phyloP scores from a whole-genome alignment of 1,139 yeast species.

The Sporopachydermia cereana region DNA sequence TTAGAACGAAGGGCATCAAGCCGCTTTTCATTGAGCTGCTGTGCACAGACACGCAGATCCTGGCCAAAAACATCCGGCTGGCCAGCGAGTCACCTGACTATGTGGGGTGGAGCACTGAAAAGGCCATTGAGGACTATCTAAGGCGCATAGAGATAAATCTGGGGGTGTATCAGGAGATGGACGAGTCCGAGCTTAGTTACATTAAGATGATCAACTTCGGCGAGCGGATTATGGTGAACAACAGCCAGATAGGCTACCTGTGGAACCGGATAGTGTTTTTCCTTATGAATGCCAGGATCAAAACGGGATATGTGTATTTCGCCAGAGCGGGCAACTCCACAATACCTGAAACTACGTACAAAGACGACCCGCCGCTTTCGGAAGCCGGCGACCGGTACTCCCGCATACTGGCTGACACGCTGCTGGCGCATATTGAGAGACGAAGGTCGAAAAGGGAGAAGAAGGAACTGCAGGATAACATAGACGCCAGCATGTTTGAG shows the following conservation, averaged over 20 bases:
- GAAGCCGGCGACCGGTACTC: slow-evolving; percentile 28
- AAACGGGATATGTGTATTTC: slow-evolving; percentile 77
- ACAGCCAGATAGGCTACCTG: slow-evolving; percentile 77
- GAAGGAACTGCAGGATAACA: slow-evolving; percentile 23
- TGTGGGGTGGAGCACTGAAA: slow-evolving; percentile 48
- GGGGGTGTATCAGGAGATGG: slow-evolving; percentile 42
- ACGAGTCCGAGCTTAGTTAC: slow-evolving; percentile 44
- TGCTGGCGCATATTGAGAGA: slow-evolving; percentile 25
- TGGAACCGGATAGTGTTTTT: slow-evolving; percentile 83
- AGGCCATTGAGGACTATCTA: slow-evolving; percentile 50
- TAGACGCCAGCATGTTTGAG: slow-evolving; percentile 23
- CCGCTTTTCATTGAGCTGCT: slow-evolving; percentile 81
- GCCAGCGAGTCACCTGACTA: slow-evolving; percentile 87
- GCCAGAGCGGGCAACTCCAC: slow-evolving; percentile 67
- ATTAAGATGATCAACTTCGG: slow-evolving; percentile 86
- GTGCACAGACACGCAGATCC: slow-evolving; percentile 60
- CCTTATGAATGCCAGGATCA: slow-evolving; percentile 76
- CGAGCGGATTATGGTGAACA: slow-evolving; percentile 69
- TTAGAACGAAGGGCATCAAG: slow-evolving; percentile 51
- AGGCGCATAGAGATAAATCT: slow-evolving; percentile 40
- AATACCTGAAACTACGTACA: slow-evolving; percentile 24
- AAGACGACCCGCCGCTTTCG: slow-evolving; percentile 26
- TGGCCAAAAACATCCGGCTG: slow-evolving; percentile 70
- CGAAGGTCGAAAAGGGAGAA: slow-evolving; percentile 40
- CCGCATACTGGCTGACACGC: slow-evolving; percentile 26